Base-by-base conservation (phyloP, 371 early-diverging fungal species). In the Mucor mucedo region DNA sequence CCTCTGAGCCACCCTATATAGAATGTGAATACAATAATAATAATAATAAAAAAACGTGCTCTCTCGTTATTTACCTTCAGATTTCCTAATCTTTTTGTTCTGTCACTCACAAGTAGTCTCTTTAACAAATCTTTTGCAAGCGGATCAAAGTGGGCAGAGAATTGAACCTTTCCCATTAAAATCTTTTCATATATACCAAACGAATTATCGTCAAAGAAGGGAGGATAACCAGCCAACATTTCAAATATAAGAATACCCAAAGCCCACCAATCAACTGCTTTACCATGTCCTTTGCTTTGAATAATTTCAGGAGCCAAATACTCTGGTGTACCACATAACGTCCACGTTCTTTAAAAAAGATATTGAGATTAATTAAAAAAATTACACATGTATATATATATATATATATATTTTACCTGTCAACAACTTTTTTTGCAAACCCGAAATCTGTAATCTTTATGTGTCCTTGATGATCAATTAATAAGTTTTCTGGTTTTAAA, bases 251-350 rank as follows among this genome's bases (percentile, higher is more conserved):
- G 81, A 52, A 99, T 88, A 29, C 98, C 98, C 39, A 98, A 79
- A 1, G 98, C 95, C 93, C 96, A 99, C 93, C 95, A 96, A 80
- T 99, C 99, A 13, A 96, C 99, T 4, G 95, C 91, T 72, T 92
- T 90, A 30, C 95, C 95, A 77, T 99, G 97, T 35, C 95, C 97
- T 80, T 93, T 91, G 56, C 92, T 90, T 76, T 93, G 91, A 72
- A 99, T 95, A 65, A 98, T 97, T 78, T 98, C 98, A 10, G 99
- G 98, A 9, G 98, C 96, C 62, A 91, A 68, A 68, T 97, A 98
- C 72, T 97, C 98, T 27, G 98, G 99, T 30, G 99, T 98, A n/a
- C 99, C 99, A 76, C 98, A 98, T 40, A 95, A 76, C n/a, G 93
- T 94, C 93, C 93, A 92, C 33, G 93, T 93, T 75, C 92, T 86